phyloP scores from a whole-genome alignment of 305 asterid species.

The Fraxinus albicans region DNA sequence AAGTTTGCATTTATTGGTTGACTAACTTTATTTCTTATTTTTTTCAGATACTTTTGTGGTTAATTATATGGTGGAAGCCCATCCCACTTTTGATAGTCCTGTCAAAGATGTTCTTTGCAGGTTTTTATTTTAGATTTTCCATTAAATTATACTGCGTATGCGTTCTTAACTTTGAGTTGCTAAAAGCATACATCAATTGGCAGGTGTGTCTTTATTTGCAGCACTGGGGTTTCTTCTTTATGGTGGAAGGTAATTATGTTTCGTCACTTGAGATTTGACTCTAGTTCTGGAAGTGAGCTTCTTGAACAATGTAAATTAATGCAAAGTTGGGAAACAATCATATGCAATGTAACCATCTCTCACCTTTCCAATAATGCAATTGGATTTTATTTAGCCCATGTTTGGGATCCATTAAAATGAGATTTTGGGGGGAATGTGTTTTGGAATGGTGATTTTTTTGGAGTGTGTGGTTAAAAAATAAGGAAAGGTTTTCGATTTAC shows the following conservation, averaged over 20 bases:
- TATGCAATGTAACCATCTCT: background rate
- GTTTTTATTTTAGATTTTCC: conserved; percentile 35
- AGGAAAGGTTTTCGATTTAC: background rate
- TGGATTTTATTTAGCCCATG: background rate
- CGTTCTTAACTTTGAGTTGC: conserved; percentile 21
- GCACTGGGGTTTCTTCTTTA: conserved; percentile 93
- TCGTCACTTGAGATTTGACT: conserved; percentile 7
- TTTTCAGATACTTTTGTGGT: conserved; percentile 76
- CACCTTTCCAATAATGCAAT: background rate
- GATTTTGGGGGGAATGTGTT: background rate
- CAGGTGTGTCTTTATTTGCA: conserved; percentile 89
- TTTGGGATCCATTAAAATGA: background rate
- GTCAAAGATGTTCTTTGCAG: conserved; percentile 96
- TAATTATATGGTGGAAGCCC: conserved; percentile 91
- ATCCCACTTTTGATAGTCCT: conserved; percentile 51
- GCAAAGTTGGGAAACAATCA: background rate
- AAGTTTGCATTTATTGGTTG: background rate
- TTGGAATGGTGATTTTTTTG: background rate
- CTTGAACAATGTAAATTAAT: background rate
- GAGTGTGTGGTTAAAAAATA: background rate
- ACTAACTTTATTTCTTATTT: conserved; percentile 19
- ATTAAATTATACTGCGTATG: background rate
- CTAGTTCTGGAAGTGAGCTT: background rate
- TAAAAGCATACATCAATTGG: conserved; percentile 29
- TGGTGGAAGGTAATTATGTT: conserved; percentile 79